phyloP scores from a whole-genome alignment of 371 early-diverging fungal species.

The Mucor piriformis region DNA sequence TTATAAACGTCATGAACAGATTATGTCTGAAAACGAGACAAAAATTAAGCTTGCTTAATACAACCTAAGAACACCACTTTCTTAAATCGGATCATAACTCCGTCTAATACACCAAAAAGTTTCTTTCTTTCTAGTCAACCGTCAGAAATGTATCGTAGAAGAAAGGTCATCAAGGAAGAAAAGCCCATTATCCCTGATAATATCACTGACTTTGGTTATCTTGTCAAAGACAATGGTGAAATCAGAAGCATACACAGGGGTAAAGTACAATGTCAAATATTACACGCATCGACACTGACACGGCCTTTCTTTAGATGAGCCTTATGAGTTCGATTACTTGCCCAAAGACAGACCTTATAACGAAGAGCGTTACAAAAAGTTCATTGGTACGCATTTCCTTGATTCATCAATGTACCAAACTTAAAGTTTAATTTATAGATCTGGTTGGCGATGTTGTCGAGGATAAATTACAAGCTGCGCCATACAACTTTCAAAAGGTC shows the following conservation, averaged over 20 bases:
- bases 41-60: too few relatives aligned
- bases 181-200: conserved; percentile 38
- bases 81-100: too few relatives aligned
- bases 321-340: conserved; percentile 41
- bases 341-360: conserved; percentile 45
- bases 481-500: conserved; percentile 34
- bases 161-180: conserved; percentile 22
- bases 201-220: conserved; percentile 46
- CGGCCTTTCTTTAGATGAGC: conserved; percentile 25
- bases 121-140: too few relatives aligned
- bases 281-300: neutral
- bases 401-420: too few relatives aligned
- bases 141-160: conserved; percentile 32
- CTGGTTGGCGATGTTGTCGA: conserved; percentile 43
- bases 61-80: too few relatives aligned
- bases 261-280: conserved; percentile 5
- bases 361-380: conserved; percentile 42
- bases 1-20: too few relatives aligned
- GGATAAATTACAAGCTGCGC: conserved; percentile 31
- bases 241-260: conserved; percentile 35
- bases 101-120: too few relatives aligned
- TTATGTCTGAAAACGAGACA: too few relatives aligned
- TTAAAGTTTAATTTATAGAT: conserved; percentile 34
- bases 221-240: conserved; percentile 39
- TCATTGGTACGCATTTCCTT: too few relatives aligned